Evolutionary conservation across 2,329 filamentous ascomycete genomes (phyloP).

Genomic region (Tolypocladium pustulatum): DNA sequence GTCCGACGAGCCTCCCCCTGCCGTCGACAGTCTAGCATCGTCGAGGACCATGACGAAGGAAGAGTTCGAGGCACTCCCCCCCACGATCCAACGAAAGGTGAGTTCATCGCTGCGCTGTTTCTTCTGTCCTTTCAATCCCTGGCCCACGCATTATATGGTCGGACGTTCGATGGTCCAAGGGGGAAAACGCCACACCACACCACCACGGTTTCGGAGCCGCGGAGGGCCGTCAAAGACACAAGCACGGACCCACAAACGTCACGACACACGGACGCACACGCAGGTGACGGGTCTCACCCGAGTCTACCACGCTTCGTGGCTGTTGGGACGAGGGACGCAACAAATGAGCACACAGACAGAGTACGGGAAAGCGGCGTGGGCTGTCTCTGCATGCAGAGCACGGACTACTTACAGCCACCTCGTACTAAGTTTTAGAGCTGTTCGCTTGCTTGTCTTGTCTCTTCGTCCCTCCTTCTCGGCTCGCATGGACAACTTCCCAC

Average conservation of each 20-base stretch:
- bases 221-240: background rate
- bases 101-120: slow-evolving; percentile 19
- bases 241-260: background rate
- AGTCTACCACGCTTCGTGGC: background rate
- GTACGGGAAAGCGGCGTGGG: background rate
- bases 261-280: background rate
- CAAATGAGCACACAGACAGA: background rate
- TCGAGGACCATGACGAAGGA: slow-evolving; percentile 22
- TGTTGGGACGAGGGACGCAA: background rate
- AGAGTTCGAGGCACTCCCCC: slow-evolving; percentile 41
- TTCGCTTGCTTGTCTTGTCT: background rate
- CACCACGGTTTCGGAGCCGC: background rate
- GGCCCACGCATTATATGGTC: background rate
- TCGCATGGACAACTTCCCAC: background rate
- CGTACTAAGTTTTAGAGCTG: background rate
- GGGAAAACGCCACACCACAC: background rate
- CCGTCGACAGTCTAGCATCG: slow-evolving; percentile 13
- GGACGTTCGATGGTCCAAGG: background rate
- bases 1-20: slow-evolving; percentile 10
- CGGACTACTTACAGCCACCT: background rate
- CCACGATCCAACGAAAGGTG: slow-evolving; percentile 47
- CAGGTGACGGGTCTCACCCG: background rate
- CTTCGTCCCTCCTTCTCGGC: background rate
- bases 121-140: slow-evolving; percentile 1
- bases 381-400: background rate